These are phyloP conservation scores for Globisporangium canariense DNA, from an alignment of 352 stramenopile species.

Conservation along the genomic window DNA sequence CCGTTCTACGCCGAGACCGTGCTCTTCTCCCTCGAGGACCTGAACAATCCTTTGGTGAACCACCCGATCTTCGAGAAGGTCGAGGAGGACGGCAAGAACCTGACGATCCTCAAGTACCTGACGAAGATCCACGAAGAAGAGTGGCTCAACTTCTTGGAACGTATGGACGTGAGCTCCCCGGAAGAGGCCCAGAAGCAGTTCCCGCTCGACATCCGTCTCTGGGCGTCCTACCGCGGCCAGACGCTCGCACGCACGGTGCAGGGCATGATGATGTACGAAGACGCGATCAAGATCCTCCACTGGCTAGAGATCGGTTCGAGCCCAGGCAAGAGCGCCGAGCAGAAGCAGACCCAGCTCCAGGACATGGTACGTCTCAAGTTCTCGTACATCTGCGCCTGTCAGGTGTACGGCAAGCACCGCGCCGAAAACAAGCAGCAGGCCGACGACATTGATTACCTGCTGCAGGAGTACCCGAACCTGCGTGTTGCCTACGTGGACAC, in stretches of 20 bases:
- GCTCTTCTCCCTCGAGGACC: conserved; percentile 71
- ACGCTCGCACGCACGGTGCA: conserved; percentile 77
- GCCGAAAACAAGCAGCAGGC: conserved; percentile 61
- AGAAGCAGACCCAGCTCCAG: conserved; percentile 77
- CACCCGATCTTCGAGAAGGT: conserved; percentile 84
- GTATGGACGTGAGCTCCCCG: conserved; percentile 66
- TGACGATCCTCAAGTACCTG: conserved; percentile 85
- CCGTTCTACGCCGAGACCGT: conserved; percentile 84
- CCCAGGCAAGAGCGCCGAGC: conserved; percentile 53
- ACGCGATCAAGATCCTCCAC: conserved; percentile 85
- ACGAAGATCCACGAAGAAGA: conserved; percentile 83
- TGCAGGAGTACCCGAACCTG: conserved; percentile 78
- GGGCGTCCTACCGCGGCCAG: conserved; percentile 79
- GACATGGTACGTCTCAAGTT: conserved; percentile 87
- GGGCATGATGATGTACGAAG: conserved; percentile 87
- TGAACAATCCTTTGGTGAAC: conserved; percentile 82
- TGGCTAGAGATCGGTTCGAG: conserved; percentile 82
- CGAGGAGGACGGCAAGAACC: conserved; percentile 79
- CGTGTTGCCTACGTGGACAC: conserved; percentile 85
- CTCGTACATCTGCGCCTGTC: conserved; percentile 82
- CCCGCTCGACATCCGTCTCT: conserved; percentile 74
- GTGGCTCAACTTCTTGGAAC: conserved; percentile 85
- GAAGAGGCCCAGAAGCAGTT: conserved; percentile 72
- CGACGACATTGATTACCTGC: conserved; percentile 79
- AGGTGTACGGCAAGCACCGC: conserved; percentile 82